These are phyloP conservation scores for Talaromyces sp. DNA, from an alignment of 2,329 filamentous ascomycete species.

Conservation along the genomic window DNA sequence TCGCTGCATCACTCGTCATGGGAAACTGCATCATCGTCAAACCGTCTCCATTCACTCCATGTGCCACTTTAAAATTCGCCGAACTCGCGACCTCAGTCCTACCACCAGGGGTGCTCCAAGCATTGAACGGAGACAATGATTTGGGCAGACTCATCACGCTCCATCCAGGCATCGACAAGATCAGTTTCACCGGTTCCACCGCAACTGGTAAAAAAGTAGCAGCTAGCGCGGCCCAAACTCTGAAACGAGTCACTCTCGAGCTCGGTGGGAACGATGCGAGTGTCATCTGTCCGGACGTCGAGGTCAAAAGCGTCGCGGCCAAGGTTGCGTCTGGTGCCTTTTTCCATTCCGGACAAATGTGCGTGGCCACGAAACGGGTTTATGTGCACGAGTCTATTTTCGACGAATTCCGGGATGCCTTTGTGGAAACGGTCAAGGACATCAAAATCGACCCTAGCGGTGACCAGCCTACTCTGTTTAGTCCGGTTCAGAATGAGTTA, in stretches of 20 bases:
- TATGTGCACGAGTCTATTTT: not conserved
- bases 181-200: not conserved
- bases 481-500: not conserved
- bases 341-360: not conserved
- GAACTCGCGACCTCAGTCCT: not conserved
- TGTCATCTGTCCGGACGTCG: not conserved
- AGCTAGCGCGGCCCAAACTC: not conserved
- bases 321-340: not conserved
- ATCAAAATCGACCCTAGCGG: not conserved
- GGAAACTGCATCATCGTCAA: not conserved
- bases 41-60: not conserved
- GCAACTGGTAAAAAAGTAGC: not conserved
- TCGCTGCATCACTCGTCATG: not conserved
- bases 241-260: not conserved
- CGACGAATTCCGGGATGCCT: not conserved
- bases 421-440: not conserved
- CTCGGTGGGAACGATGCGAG: not conserved
- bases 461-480: not conserved
- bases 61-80: not conserved
- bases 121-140: not conserved
- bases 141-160: not conserved
- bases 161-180: not conserved
- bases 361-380: not conserved
- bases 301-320: not conserved
- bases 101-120: not conserved